These are phyloP conservation scores for Fusarium miscanthi DNA, from an alignment of 2,329 filamentous ascomycete species.

Conservation along the genomic window DNA sequence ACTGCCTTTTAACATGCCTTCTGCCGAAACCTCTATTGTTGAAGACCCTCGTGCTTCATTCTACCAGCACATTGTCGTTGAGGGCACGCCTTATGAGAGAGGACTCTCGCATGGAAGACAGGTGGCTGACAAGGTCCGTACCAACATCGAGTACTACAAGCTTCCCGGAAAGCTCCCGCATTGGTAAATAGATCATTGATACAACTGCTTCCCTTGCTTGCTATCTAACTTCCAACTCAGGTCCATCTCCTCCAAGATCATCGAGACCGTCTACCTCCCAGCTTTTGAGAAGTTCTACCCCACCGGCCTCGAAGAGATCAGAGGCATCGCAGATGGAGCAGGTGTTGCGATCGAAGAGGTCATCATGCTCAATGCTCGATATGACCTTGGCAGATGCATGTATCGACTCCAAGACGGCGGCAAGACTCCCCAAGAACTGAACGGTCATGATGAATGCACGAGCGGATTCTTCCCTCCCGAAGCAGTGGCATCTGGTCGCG, in stretches of 20 bases:
- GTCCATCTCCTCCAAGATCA: not conserved
- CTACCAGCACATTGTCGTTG: not conserved
- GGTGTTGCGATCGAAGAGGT: not conserved
- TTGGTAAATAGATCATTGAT: not conserved
- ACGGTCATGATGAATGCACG: not conserved
- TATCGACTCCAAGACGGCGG: not conserved
- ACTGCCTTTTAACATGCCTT: not conserved
- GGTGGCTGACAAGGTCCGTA: not conserved
- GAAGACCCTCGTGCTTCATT: not conserved
- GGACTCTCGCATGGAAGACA: not conserved
- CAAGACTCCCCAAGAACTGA: accelerated
- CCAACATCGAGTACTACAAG: not conserved
- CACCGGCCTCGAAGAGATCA: not conserved
- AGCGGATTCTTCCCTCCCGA: not conserved
- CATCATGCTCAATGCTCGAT: not conserved
- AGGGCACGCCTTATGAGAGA: not conserved
- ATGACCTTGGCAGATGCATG: not conserved
- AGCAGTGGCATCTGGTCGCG: not conserved
- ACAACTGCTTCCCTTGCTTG: accelerated
- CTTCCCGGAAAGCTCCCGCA: not conserved
- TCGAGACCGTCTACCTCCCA: not conserved
- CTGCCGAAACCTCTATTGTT: not conserved
- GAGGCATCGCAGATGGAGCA: not conserved
- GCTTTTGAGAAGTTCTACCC: not conserved
- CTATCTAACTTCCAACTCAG: accelerated